Percentiles rank a stretch among this genome's conserved stretches.
phyloP scores from a whole-genome alignment of 177 flowering plant genomes.

The Tripterygium wilfordii region DNA sequence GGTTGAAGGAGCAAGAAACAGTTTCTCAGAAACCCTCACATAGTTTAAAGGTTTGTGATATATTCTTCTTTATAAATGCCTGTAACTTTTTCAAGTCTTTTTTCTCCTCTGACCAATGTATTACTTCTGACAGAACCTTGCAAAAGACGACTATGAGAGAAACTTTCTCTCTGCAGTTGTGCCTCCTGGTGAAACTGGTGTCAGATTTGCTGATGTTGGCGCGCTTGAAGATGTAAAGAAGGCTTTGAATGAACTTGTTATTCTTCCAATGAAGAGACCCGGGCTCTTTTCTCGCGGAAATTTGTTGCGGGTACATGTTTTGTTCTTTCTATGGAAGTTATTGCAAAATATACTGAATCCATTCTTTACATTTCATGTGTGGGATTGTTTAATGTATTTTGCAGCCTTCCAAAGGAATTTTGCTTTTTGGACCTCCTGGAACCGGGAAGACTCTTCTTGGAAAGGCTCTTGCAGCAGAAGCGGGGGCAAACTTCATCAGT shows the following conservation, averaged over 20 bases:
- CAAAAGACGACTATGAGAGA: slow-evolving; percentile 92
- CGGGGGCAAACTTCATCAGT: slow-evolving; percentile 96
- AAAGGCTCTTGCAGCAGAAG: slow-evolving; percentile 98
- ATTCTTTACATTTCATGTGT: slow-evolving; percentile 1
- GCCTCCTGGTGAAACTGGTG: slow-evolving; percentile 91
- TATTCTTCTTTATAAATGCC: not conserved
- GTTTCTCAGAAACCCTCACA: slow-evolving; percentile 65
- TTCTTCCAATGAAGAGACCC: slow-evolving; percentile 97
- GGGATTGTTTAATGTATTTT: slow-evolving; percentile 8
- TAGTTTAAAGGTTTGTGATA: slow-evolving; percentile 58
- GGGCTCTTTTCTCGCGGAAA: slow-evolving; percentile 94
- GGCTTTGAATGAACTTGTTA: slow-evolving; percentile 89
- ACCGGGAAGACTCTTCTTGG: slow-evolving; percentile 99
- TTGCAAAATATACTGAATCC: not conserved
- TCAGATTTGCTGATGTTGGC: slow-evolving; percentile 90
- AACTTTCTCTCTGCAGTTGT: slow-evolving; percentile 96
- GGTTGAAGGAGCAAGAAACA: slow-evolving; percentile 77
- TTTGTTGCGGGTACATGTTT: slow-evolving; percentile 63
- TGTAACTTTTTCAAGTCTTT: too few relatives aligned
- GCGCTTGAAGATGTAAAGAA: slow-evolving; percentile 96
- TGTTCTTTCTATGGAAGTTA: not conserved
- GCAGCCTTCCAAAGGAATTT: slow-evolving; percentile 98
- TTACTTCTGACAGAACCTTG: slow-evolving; percentile 91
- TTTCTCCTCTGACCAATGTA: too few relatives aligned
- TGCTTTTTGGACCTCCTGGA: slow-evolving; percentile 99